Percentiles rank a stretch among this genome's conserved stretches.
Evolutionary conservation across 2,329 filamentous ascomycete species (phyloP).

Genomic region (Exophiala phaeomuriformis): DNA sequence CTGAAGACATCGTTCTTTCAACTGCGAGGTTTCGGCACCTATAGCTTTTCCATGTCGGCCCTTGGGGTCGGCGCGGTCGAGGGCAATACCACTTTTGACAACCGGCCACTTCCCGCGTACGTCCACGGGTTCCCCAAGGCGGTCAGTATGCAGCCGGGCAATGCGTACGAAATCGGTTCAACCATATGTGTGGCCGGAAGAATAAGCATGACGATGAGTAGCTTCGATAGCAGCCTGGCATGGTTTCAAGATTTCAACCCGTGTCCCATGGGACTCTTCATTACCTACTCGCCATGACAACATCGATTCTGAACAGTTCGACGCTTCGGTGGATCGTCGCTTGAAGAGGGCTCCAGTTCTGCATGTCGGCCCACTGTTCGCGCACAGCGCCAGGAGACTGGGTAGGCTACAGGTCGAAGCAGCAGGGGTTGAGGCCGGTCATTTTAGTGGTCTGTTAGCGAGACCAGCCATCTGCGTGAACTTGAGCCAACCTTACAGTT

Average conservation of each 20-base stretch:
- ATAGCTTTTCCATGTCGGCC: slow-evolving; percentile 46
- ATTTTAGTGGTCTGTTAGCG: not conserved
- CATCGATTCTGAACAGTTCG: not conserved
- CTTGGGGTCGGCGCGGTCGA: slow-evolving; percentile 35
- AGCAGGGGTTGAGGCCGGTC: not conserved
- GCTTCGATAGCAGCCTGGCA: slow-evolving; percentile 43
- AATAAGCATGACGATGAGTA: slow-evolving; percentile 48
- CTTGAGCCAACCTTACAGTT: not conserved
- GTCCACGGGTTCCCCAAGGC: slow-evolving; percentile 37
- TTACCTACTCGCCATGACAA: slow-evolving; percentile 16
- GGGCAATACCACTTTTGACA: slow-evolving; percentile 47
- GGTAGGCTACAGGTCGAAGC: not conserved
- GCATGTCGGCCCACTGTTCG: no score
- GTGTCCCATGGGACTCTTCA: slow-evolving; percentile 23
- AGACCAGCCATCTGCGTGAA: slow-evolving; percentile 5
- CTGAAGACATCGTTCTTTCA: slow-evolving; percentile 53
- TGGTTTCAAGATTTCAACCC: slow-evolving; percentile 60
- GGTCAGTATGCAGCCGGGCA: slow-evolving; percentile 44
- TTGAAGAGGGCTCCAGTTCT: not conserved
- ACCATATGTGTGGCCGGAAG: slow-evolving; percentile 30
- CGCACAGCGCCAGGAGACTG: not conserved
- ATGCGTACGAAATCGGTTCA: slow-evolving; percentile 45
- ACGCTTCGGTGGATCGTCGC: not conserved
- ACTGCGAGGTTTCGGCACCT: slow-evolving; percentile 48
- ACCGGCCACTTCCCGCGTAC: slow-evolving; percentile 39